These are phyloP conservation scores for Stephania japonica DNA, from an alignment of 164 flowering plant genomes.

Conservation along the genomic window DNA sequence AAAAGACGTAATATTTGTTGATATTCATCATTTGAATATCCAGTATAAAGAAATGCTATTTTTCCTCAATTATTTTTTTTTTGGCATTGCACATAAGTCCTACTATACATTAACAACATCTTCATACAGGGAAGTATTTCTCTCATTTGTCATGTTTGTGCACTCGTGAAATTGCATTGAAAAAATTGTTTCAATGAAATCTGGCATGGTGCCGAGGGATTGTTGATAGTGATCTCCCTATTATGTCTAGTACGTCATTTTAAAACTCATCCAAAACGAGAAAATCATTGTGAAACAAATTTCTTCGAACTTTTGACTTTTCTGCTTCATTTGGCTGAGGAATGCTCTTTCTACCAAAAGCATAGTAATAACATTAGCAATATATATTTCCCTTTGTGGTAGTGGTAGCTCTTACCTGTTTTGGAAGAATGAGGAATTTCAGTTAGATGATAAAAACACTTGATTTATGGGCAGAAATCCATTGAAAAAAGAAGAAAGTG, in stretches of 20 bases:
- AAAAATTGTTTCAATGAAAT: background rate
- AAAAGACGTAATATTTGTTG: no score
- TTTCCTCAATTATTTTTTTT: no score
- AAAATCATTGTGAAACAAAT: background rate
- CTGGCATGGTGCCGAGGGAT: background rate
- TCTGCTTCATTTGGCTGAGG: background rate
- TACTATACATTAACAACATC: no score
- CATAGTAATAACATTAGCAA: background rate
- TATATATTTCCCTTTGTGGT: background rate
- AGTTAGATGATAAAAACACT: no score
- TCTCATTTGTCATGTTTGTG: background rate
- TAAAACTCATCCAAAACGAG: background rate
- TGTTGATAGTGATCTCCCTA: background rate
- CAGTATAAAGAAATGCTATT: no score
- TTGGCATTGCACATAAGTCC: no score
- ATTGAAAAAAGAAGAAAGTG: background rate
- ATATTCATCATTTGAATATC: no score
- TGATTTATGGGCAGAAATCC: no score
- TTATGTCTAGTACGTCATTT: background rate
- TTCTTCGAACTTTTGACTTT: background rate
- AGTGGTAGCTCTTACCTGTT: background rate
- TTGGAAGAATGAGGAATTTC: no score
- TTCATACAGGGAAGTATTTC: no score
- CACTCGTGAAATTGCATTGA: background rate
- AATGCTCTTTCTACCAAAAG: no score